phyloP scores from a whole-genome alignment of 1,284 basidiomycete species.

The Macrocybe sp. region DNA sequence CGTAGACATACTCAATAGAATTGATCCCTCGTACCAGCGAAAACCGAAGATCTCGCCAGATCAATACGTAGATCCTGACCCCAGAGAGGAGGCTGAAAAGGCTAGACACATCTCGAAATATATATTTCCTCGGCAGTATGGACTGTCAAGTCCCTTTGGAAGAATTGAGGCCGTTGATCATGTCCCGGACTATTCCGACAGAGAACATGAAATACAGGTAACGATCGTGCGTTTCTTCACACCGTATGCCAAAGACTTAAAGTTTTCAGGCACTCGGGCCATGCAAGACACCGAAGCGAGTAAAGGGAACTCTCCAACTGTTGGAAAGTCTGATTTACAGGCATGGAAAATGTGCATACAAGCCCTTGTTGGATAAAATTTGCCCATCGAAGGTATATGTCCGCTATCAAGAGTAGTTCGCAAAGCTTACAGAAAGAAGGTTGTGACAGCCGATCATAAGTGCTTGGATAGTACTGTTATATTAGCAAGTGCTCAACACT shows the following conservation, averaged over 20 bases:
- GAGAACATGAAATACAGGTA: slow-evolving; percentile 73
- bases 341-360: slow-evolving; percentile 71
- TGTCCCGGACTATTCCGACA: slow-evolving; percentile 49
- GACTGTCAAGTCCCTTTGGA: slow-evolving; percentile 54
- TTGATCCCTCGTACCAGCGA: slow-evolving; percentile 38
- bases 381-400: slow-evolving; percentile 71
- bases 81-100: slow-evolving; percentile 37
- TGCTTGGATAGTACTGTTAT: slow-evolving; percentile 52
- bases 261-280: slow-evolving; percentile 35
- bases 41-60: slow-evolving; percentile 18
- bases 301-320: slow-evolving; percentile 50
- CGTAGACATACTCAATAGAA: slow-evolving; percentile 59
- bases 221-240: not conserved
- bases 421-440: slow-evolving; percentile 17
- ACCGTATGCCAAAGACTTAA: not conserved
- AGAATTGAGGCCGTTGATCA: slow-evolving; percentile 9
- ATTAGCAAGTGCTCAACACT: slow-evolving; percentile 34
- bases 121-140: slow-evolving; percentile 78
- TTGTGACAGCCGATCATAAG: slow-evolving; percentile 27
- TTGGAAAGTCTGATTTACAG: slow-evolving; percentile 63
- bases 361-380: slow-evolving; percentile 52
- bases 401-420: slow-evolving; percentile 19
- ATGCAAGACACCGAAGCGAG: slow-evolving; percentile 68
- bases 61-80: slow-evolving; percentile 35
- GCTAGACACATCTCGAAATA: slow-evolving; percentile 74